phyloP scores from a whole-genome alignment of 768 basidiomycete species.

The Amanita brunnescens region DNA sequence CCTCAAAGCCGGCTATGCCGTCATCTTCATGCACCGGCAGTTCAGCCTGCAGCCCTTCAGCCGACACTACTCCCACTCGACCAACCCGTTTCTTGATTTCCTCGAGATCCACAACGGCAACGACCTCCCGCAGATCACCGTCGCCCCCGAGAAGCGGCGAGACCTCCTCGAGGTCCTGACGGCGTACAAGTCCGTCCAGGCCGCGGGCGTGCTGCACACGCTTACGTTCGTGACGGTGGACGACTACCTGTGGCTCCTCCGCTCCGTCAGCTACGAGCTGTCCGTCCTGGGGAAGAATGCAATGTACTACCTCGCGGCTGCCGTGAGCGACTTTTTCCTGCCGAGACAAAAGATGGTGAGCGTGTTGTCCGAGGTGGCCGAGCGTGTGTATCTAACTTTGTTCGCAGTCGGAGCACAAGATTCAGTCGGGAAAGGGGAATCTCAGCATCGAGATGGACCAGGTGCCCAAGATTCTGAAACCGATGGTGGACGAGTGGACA shows the following conservation, averaged over 20 bases:
- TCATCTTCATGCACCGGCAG: conserved; percentile 98
- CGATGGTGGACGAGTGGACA: conserved; percentile 92
- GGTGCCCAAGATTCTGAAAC: conserved; percentile 92
- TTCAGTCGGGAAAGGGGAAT: conserved; percentile 93
- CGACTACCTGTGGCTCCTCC: conserved; percentile 90
- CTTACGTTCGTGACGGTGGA: conserved; percentile 91
- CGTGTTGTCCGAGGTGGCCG: not conserved
- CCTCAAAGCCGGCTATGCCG: conserved; percentile 87
- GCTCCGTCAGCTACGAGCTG: conserved; percentile 76
- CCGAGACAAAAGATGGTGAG: conserved; percentile 84
- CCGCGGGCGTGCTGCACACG: conserved; percentile 66
- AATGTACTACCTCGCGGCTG: conserved; percentile 96
- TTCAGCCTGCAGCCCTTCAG: conserved; percentile 98
- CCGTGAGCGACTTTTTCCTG: conserved; percentile 97
- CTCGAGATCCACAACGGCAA: conserved; percentile 50
- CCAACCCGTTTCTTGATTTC: conserved; percentile 96
- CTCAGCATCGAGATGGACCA: conserved; percentile 97
- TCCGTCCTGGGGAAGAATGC: conserved; percentile 56
- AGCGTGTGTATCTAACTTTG: too few relatives aligned
- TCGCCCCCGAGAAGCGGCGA: conserved; percentile 53
- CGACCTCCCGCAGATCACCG: conserved; percentile 45
- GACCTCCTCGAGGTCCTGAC: conserved; percentile 66
- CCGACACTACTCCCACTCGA: conserved; percentile 95
- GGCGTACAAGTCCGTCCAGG: conserved; percentile 74
- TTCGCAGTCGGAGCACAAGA: conserved; percentile 94